phyloP scores from a whole-genome alignment of 495 filamentous ascomycete genomes.

The Lophiostoma macrostomum region DNA sequence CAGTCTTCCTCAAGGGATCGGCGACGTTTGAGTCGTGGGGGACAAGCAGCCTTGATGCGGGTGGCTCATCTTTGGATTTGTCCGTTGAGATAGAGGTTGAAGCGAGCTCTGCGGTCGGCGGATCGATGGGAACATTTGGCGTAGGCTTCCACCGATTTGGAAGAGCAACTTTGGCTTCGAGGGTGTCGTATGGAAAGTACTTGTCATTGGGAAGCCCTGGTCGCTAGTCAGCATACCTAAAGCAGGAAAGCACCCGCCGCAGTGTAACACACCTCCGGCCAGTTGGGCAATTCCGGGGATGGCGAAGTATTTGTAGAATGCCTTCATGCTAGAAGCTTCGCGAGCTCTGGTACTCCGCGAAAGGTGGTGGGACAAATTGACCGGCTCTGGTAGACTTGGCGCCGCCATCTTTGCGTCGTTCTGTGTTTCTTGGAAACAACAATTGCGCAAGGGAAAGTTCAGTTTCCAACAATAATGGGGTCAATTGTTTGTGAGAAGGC shows the following conservation, averaged over 20 bases:
- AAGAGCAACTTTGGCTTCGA: constrained; percentile 74
- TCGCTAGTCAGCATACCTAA: constrained; percentile 2
- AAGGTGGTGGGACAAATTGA: constrained; percentile 77
- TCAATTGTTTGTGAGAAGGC: too few species aligned
- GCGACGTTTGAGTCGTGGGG: constrained; percentile 60
- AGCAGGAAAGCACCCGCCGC: background rate
- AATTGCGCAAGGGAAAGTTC: too few species aligned
- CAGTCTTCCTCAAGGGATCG: constrained; percentile 64
- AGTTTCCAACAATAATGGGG: too few species aligned
- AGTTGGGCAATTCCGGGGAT: constrained; percentile 81
- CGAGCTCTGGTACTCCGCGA: constrained; percentile 65
- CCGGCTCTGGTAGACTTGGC: constrained; percentile 44
- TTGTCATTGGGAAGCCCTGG: constrained; percentile 72
- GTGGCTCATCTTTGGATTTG: constrained; percentile 20
- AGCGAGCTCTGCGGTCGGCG: constrained; percentile 34
- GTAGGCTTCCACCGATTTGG: constrained; percentile 70
- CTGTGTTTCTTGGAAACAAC: too few species aligned
- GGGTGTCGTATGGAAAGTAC: constrained; percentile 88
- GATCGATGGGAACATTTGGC: constrained; percentile 53
- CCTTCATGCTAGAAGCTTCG: constrained; percentile 62
- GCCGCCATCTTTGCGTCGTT: background rate
- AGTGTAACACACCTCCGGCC: constrained; percentile 64
- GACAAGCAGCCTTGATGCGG: constrained; percentile 58
- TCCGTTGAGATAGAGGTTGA: constrained; percentile 35
- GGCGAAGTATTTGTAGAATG: constrained; percentile 77